phyloP scores from a whole-genome alignment of 1,284 basidiomycete genomes.

The Ceratobasidium sp. region DNA sequence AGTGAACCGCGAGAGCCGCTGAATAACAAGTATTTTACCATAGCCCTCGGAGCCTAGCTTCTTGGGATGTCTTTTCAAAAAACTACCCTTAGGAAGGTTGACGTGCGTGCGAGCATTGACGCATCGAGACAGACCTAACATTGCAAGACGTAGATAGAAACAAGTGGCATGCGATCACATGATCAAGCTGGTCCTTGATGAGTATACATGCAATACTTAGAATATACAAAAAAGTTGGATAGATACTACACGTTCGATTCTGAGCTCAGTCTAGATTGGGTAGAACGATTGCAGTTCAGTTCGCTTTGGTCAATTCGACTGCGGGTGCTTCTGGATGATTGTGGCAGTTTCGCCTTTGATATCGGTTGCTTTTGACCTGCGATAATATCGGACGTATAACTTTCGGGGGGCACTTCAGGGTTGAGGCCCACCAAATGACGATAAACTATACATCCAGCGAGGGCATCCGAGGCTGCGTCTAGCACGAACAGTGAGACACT shows the following conservation, averaged over 20 bases:
- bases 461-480: constrained; percentile 31
- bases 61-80: background rate
- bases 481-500: background rate
- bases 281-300: too few species aligned
- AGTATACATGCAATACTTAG: too few species aligned
- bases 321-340: too few species aligned
- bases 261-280: too few species aligned
- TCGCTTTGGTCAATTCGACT: too few species aligned
- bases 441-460: constrained; percentile 16
- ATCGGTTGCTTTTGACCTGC: background rate
- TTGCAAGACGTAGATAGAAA: background rate
- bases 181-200: background rate
- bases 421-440: constrained; percentile 1
- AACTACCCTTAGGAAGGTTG: background rate
- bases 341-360: background rate
- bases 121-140: background rate
- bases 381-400: constrained; percentile 11
- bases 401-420: background rate
- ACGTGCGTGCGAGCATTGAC: background rate
- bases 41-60: background rate
- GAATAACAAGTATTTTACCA: background rate
- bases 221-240: too few species aligned
- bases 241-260: too few species aligned
- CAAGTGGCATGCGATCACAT: background rate
- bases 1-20: background rate